phyloP scores from a whole-genome alignment of 345 rosid genomes.

The Pelargonium nanum region DNA sequence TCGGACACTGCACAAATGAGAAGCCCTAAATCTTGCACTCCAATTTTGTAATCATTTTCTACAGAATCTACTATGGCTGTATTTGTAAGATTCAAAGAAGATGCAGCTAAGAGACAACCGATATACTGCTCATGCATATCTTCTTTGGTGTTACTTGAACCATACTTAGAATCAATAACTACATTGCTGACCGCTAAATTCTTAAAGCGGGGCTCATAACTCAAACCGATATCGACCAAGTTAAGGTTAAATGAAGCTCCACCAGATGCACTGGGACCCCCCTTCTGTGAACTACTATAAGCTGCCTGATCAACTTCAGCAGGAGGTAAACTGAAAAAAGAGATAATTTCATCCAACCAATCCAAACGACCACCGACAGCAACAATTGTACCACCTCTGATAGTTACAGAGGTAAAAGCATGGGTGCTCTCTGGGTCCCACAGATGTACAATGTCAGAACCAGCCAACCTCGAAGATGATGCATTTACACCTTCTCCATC shows the following conservation, averaged over 20 bases:
- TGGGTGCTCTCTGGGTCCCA: constrained; percentile 41
- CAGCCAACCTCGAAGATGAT: constrained; percentile 73
- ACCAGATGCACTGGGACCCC: constrained; percentile 20
- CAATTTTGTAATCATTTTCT: constrained; percentile 44
- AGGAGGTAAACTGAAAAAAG: constrained; percentile 53
- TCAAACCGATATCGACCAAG: constrained; percentile 66
- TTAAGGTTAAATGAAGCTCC: constrained; percentile 46
- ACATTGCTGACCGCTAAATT: constrained; percentile 4
- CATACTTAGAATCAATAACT: constrained; percentile 14
- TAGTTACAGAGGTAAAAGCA: constrained; percentile 44
- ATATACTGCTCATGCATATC: constrained; percentile 31
- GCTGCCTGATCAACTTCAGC: constrained; percentile 23
- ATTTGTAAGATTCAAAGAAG: constrained; percentile 56
- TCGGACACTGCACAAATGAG: constrained; percentile 52
- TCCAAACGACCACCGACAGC: constrained; percentile 91
- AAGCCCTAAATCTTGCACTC: constrained; percentile 77
- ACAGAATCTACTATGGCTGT: constrained; percentile 25
- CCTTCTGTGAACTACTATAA: constrained; percentile 22
- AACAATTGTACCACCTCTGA: constrained; percentile 70
- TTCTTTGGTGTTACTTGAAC: constrained; percentile 22
- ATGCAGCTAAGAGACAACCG: constrained; percentile 79
- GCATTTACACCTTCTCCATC: constrained; percentile 94
- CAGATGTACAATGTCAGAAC: constrained; percentile 61
- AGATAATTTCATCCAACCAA: constrained; percentile 65
- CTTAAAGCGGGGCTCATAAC: constrained; percentile 45